A percentile compares a stretch with the other conserved stretches of the same genome.
Conservation (phyloP, 345 rosid genomes). For the Camelina sativa region DNA sequence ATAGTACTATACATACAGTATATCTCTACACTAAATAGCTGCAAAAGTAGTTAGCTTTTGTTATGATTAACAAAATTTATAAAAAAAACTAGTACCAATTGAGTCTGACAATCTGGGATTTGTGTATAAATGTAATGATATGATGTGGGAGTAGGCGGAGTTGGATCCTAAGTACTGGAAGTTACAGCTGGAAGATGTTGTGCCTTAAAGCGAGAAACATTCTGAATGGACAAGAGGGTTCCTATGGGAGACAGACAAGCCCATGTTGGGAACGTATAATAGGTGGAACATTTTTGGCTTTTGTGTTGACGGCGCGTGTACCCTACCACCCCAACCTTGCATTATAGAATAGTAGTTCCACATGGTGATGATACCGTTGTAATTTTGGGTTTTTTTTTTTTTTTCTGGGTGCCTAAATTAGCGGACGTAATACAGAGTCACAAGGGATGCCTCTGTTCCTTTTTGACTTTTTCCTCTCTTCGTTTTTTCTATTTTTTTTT, state of each 20-base stretch:
- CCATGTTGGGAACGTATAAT: slow-evolving; percentile 4
- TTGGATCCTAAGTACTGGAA: slow-evolving; percentile 48
- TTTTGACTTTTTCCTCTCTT: slow-evolving; percentile 3
- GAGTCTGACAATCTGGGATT: slow-evolving; percentile 2
- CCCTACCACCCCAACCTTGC: slow-evolving; percentile 14
- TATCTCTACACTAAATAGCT: background rate
- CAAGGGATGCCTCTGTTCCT: slow-evolving; percentile 27
- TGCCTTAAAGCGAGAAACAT: slow-evolving; percentile 19
- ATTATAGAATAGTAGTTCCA: background rate
- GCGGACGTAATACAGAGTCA: slow-evolving; percentile 39
- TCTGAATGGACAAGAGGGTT: slow-evolving; percentile 1
- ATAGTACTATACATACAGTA: background rate
- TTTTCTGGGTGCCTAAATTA: slow-evolving; percentile 6
- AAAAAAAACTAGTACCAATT: background rate
- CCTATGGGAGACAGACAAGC: background rate
- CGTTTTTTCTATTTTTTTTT: too few relatives aligned
- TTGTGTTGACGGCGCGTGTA: slow-evolving; percentile 24
- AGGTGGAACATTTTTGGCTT: slow-evolving; percentile 15
- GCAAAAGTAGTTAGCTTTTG: background rate
- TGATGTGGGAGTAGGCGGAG: slow-evolving; percentile 35
- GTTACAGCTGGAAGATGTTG: slow-evolving; percentile 41
- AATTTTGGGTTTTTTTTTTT: background rate
- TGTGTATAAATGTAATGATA: background rate
- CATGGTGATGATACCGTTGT: slow-evolving; percentile 29
- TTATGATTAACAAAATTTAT: too few relatives aligned